Percentiles rank a stretch among this genome's conserved stretches.
Conservation (phyloP, 106 monocot species). For the Posidonia australis region DNA sequence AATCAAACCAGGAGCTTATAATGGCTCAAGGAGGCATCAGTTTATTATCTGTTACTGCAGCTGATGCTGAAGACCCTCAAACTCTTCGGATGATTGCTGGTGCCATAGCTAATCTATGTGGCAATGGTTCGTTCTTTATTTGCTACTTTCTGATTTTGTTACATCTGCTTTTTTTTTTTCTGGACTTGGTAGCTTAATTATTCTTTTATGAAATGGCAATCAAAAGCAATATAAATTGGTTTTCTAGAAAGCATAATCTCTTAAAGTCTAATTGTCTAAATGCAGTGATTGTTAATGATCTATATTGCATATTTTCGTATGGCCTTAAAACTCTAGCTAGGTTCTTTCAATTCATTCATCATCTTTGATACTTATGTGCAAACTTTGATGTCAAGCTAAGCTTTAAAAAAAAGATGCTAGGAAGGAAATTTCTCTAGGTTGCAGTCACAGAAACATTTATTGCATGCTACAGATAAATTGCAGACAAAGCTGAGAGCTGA, state of each 20-base stretch:
- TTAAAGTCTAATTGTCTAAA: too few relatives aligned
- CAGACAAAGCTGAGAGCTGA: conserved; percentile 70
- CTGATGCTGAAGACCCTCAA: conserved; percentile 92
- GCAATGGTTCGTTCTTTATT: conserved; percentile 48
- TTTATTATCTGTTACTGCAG: conserved; percentile 67
- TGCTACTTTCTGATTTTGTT: background rate
- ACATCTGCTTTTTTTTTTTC: background rate
- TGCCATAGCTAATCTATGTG: conserved; percentile 95
- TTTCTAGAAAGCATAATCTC: background rate
- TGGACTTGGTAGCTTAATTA: background rate
- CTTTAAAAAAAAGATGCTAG: background rate
- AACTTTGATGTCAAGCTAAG: background rate
- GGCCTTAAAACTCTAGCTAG: too few relatives aligned
- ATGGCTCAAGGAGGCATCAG: conserved; percentile 82
- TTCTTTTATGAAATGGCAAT: background rate
- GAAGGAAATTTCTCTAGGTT: background rate
- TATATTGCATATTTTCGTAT: too few relatives aligned
- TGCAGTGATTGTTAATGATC: too few relatives aligned
- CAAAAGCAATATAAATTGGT: background rate
- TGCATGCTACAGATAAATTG: conserved; percentile 50
- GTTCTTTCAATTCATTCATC: background rate
- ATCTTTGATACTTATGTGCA: background rate
- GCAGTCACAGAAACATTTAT: background rate
- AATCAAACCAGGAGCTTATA: conserved; percentile 91
- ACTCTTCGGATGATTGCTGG: conserved; percentile 99